A percentile compares a stretch with the other conserved stretches of the same genome.
Conservation (phyloP, 1,284 basidiomycete species). For the Leccinum brunneo-olivaceum region DNA sequence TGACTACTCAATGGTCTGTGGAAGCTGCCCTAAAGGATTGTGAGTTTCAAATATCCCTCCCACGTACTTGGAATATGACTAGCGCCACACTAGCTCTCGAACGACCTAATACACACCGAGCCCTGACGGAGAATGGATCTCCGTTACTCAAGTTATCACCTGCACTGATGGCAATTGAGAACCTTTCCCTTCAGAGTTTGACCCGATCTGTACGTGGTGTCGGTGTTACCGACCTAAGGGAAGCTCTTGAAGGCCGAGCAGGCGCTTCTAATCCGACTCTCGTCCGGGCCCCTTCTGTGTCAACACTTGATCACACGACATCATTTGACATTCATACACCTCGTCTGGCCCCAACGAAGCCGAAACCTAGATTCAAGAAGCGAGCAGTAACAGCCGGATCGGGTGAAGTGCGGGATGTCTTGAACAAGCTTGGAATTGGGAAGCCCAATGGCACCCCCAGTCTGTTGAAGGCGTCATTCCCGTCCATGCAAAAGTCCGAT, state of each 20-base stretch:
- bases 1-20: slow-evolving; percentile 64
- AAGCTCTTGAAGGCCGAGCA: slow-evolving; percentile 76
- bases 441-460: slow-evolving; percentile 53
- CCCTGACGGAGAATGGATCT: slow-evolving; percentile 59
- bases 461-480: slow-evolving; percentile 64
- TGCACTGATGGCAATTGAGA: slow-evolving; percentile 83
- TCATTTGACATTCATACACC: slow-evolving; percentile 38
- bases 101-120: slow-evolving; percentile 49
- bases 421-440: slow-evolving; percentile 72
- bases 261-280: slow-evolving; percentile 73
- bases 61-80: slow-evolving; percentile 5
- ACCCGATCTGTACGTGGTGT: slow-evolving; percentile 68
- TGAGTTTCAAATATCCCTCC: slow-evolving; percentile 36
- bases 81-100: slow-evolving; percentile 46
- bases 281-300: slow-evolving; percentile 58
- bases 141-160: slow-evolving; percentile 74
- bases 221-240: slow-evolving; percentile 79
- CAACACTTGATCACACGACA: slow-evolving; percentile 64
- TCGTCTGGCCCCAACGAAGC: slow-evolving; percentile 42
- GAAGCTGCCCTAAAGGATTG: slow-evolving; percentile 72
- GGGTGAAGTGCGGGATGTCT: slow-evolving; percentile 71
- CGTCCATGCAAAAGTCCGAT: slow-evolving; percentile 38
- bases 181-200: slow-evolving; percentile 76
- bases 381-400: slow-evolving; percentile 44
- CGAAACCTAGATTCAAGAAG: slow-evolving; percentile 50